Evolutionary conservation across 2,329 filamentous ascomycete species (phyloP), one percentile per base, ranked within the genome.

Genomic region (Xylaria sp.): DNA sequence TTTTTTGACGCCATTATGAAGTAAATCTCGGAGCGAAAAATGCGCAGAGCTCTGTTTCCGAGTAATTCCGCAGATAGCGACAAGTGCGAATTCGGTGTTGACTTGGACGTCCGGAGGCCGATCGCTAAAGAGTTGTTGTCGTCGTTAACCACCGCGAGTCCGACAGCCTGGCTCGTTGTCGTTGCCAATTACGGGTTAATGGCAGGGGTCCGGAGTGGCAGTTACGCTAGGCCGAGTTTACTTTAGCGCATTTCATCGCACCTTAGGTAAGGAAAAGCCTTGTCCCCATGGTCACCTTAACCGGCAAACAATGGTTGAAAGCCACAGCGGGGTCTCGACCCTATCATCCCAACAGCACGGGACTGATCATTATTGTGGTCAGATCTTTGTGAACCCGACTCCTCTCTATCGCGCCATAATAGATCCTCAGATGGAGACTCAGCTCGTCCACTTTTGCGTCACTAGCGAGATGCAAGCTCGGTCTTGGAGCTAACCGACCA

Each of bases 1-100:
- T 92, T 93, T 80, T 88, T 91, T 64, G 87, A 84, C 60, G 90
- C 83, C 90, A 93, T 72, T 26, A 11, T 56, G 26, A 2, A 11
- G 42, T 17, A 11, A 23, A 13, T 33, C 13, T 33, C n/a, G 6
- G 44, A 31, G 15, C 2, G 11, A 10, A 38, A 38, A 6, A 36
- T 38, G 15, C 13, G 9, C 26, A 42, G 23, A 38, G 9, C 36
- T n/a, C 17, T 36, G 1, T n/a, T 28, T 36, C 23, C 17, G 5
- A 31, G 17, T 31, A 9, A 13, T 4, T 44, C 6, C 17, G n/a
- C 42, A 13, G 51, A 38, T 15, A 31, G 49, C n/a, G 56, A 26
- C 6, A 20, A 36, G 53, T 31, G 57, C 28, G 63, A 42, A 23
- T 15, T 38, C 56, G 56, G 54, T 23, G 46, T 54, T 17, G 13